phyloP scores from a whole-genome alignment of 306 rosid species.

The Pterocarpus macrocarpus region DNA sequence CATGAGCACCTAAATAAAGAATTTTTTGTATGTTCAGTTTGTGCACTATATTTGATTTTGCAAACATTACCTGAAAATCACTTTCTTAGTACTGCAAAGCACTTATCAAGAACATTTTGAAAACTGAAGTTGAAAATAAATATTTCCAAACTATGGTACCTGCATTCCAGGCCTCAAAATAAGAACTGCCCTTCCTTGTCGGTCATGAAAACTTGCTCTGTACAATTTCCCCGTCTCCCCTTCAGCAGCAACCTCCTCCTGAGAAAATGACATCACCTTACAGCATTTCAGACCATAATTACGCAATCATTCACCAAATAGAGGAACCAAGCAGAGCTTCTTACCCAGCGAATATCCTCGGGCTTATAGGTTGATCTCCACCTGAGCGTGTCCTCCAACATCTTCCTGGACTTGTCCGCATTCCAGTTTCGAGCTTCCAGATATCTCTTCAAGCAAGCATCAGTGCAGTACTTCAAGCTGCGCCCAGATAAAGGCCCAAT shows the following conservation, averaged over 20 bases:
- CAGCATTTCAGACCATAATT: slow-evolving; percentile 34
- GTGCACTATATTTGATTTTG: not conserved
- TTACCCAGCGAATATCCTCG: slow-evolving; percentile 93
- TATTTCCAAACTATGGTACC: slow-evolving; percentile 38
- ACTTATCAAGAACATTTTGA: not conserved
- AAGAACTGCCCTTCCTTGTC: slow-evolving; percentile 66
- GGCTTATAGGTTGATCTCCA: slow-evolving; percentile 88
- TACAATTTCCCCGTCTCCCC: slow-evolving; percentile 79
- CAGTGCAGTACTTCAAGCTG: slow-evolving; percentile 68
- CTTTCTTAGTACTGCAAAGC: not conserved
- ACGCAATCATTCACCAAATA: not conserved
- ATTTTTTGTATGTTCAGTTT: not conserved
- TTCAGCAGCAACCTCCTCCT: slow-evolving; percentile 59
- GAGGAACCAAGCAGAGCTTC: not conserved
- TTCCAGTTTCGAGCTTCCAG: slow-evolving; percentile 89
- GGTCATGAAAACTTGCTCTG: slow-evolving; percentile 80
- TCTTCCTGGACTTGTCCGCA: slow-evolving; percentile 76
- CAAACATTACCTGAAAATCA: not conserved
- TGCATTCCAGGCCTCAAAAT: slow-evolving; percentile 65
- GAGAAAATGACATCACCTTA: slow-evolving; percentile 19
- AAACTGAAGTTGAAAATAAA: not conserved
- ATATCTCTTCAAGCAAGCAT: slow-evolving; percentile 78
- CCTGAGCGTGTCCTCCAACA: slow-evolving; percentile 76
- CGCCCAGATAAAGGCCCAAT: slow-evolving; percentile 79
- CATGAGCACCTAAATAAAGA: not conserved